Conservation (phyloP, 2,329 filamentous ascomycete species). For the Trichoderma sp. region DNA sequence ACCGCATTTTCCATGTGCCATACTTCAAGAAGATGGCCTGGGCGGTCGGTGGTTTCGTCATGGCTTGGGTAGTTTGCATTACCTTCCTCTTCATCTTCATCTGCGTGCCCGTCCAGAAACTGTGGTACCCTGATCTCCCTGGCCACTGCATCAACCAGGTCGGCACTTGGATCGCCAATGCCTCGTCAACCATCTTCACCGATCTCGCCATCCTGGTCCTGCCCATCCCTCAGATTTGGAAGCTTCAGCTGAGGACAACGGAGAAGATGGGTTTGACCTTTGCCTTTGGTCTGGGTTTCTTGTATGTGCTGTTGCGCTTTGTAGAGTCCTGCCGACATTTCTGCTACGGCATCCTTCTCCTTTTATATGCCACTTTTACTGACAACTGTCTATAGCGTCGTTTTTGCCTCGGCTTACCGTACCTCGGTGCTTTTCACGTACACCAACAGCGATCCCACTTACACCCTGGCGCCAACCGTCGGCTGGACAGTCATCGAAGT, state of each 20-base stretch:
- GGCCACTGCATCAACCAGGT: conserved; percentile 51
- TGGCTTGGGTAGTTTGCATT: conserved; percentile 48
- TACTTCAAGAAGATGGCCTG: conserved; percentile 44
- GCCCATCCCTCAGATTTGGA: conserved; percentile 47
- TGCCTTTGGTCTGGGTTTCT: conserved; percentile 46
- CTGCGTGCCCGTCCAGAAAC: conserved; percentile 49
- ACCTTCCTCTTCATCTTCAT: conserved; percentile 52
- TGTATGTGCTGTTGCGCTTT: conserved; percentile 34
- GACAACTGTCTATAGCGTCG: conserved; percentile 34
- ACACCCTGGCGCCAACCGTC: conserved; percentile 45
- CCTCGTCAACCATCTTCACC: conserved; percentile 46
- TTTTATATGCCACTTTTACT: not conserved
- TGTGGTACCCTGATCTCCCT: conserved; percentile 46
- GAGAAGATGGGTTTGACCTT: conserved; percentile 46
- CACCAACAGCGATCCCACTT: conserved; percentile 39
- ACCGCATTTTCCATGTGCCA: conserved; percentile 48
- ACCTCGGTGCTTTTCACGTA: conserved; percentile 48
- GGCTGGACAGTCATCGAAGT: conserved; percentile 49
- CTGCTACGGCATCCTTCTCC: not conserved
- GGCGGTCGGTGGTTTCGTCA: conserved; percentile 42
- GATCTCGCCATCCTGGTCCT: conserved; percentile 46
- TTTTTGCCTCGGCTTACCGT: conserved; percentile 50
- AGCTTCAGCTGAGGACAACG: conserved; percentile 39
- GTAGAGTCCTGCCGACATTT: not conserved
- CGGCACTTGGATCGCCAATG: conserved; percentile 51